These are phyloP conservation scores for Didymella glomerata DNA, from an alignment of 2,329 filamentous ascomycete species.

Conservation along the genomic window DNA sequence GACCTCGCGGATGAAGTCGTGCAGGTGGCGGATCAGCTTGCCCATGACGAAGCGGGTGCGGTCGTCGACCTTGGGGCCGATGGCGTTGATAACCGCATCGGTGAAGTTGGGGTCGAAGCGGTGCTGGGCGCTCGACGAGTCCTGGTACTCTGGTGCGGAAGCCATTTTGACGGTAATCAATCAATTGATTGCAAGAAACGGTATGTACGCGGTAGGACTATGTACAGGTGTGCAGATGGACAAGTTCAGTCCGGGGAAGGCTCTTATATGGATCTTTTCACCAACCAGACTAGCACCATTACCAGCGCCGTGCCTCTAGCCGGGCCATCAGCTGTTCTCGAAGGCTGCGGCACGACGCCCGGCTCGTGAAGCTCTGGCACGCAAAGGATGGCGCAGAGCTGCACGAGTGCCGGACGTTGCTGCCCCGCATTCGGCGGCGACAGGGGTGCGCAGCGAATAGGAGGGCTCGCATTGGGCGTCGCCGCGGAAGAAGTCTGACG, in stretches of 20 bases:
- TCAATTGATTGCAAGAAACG: slow-evolving; percentile 2
- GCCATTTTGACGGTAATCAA: slow-evolving; percentile 26
- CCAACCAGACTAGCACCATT: slow-evolving; percentile 33
- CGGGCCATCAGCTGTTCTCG: slow-evolving; percentile 21
- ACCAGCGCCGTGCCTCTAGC: slow-evolving; percentile 37
- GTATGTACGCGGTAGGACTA: not conserved
- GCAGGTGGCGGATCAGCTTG: slow-evolving; percentile 73
- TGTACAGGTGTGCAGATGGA: not conserved
- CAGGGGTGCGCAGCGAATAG: slow-evolving; percentile 65
- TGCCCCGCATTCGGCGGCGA: slow-evolving; percentile 33
- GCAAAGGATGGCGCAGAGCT: slow-evolving; percentile 14
- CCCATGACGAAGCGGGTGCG: slow-evolving; percentile 70
- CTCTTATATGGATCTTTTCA: slow-evolving; percentile 31
- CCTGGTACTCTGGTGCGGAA: slow-evolving; percentile 35
- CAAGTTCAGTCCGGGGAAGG: slow-evolving; percentile 12
- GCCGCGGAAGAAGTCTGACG: slow-evolving; percentile 18
- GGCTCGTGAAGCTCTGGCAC: slow-evolving; percentile 28
- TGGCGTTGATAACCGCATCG: slow-evolving; percentile 74
- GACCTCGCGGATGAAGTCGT: slow-evolving; percentile 80
- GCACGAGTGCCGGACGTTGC: slow-evolving; percentile 34
- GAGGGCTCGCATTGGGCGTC: slow-evolving; percentile 19
- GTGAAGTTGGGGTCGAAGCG: slow-evolving; percentile 82
- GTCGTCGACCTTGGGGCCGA: slow-evolving; percentile 73
- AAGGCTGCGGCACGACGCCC: slow-evolving; percentile 30
- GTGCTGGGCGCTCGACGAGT: slow-evolving; percentile 30